Conservation (phyloP, 139 green algal genomes). For the Closterium sp. region DNA sequence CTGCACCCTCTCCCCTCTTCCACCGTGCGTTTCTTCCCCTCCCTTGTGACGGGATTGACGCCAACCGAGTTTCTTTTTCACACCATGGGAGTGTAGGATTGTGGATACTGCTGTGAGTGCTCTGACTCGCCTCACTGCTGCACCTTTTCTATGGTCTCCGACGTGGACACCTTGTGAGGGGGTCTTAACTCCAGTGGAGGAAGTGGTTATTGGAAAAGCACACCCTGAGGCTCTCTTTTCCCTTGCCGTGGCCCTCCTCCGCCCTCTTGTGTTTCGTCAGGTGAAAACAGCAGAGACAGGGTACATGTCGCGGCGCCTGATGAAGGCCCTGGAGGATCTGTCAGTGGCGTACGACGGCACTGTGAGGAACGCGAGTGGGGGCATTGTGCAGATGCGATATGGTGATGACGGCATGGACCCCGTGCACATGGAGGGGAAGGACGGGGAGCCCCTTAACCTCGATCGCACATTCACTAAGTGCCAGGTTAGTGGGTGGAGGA, state of each 20-base stretch:
- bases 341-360: slow-evolving; percentile 90
- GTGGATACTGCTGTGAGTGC: slow-evolving; percentile 87
- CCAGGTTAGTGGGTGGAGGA: slow-evolving; percentile 24
- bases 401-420: slow-evolving; percentile 94
- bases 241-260: too few species aligned
- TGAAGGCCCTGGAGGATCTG: slow-evolving; percentile 98
- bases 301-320: slow-evolving; percentile 96
- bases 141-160: too few species aligned
- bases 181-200: too few species aligned
- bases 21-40: slow-evolving; percentile 27
- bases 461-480: slow-evolving; percentile 12
- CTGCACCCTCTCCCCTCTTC: neutral
- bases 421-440: slow-evolving; percentile 82
- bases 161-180: too few species aligned
- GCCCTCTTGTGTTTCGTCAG: neutral
- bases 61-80: slow-evolving; percentile 99
- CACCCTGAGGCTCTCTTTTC: too few species aligned
- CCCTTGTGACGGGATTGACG: slow-evolving; percentile 87
- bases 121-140: too few species aligned
- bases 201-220: too few species aligned
- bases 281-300: slow-evolving; percentile 98
- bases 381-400: slow-evolving; percentile 91
- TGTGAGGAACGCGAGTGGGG: slow-evolving; percentile 81
- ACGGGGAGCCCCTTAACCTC: slow-evolving; percentile 54
- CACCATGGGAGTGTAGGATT: slow-evolving; percentile 87